Conservation (phyloP, 352 stramenopile genomes). For the Plasmopara halstedii region DNA sequence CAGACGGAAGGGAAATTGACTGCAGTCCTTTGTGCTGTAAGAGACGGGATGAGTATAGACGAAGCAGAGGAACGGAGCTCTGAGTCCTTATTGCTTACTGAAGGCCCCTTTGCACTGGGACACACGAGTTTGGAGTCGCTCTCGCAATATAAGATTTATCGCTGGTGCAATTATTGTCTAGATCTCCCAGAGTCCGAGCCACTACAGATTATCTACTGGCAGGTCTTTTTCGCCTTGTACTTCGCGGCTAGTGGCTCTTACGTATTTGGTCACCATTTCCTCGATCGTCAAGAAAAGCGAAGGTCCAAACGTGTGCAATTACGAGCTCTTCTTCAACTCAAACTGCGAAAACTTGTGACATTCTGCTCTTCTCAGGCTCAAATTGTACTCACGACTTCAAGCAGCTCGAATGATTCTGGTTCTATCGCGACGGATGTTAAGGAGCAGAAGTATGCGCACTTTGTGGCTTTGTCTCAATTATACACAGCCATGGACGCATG, state of each 20-base stretch:
- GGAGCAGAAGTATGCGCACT: slow-evolving; percentile 44
- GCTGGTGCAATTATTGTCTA: slow-evolving; percentile 58
- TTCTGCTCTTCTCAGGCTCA: slow-evolving; percentile 64
- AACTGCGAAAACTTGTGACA: slow-evolving; percentile 44
- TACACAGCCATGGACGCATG: slow-evolving; percentile 83
- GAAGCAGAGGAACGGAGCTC: slow-evolving; percentile 15
- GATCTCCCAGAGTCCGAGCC: slow-evolving; percentile 45
- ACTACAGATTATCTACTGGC: slow-evolving; percentile 57
- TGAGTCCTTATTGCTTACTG: slow-evolving; percentile 2
- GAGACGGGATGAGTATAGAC: slow-evolving; percentile 12
- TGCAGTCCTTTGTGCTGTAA: slow-evolving; percentile 27
- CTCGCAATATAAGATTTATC: slow-evolving; percentile 58
- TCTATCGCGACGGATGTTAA: slow-evolving; percentile 23
- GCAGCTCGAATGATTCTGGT: slow-evolving; percentile 1
- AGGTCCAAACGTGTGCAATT: slow-evolving; percentile 37
- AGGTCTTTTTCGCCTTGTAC: slow-evolving; percentile 65
- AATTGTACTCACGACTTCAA: slow-evolving; percentile 40
- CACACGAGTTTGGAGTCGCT: slow-evolving; percentile 55
- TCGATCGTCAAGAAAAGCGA: slow-evolving; percentile 32
- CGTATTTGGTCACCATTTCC: slow-evolving; percentile 57
- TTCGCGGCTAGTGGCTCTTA: slow-evolving; percentile 42
- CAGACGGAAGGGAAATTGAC: slow-evolving; percentile 50
- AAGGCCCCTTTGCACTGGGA: slow-evolving; percentile 22
- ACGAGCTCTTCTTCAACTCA: slow-evolving; percentile 43
- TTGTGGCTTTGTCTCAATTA: slow-evolving; percentile 50